Base-by-base conservation (phyloP, 1,284 basidiomycete species). In the Fomitiporia mediterranea region DNA sequence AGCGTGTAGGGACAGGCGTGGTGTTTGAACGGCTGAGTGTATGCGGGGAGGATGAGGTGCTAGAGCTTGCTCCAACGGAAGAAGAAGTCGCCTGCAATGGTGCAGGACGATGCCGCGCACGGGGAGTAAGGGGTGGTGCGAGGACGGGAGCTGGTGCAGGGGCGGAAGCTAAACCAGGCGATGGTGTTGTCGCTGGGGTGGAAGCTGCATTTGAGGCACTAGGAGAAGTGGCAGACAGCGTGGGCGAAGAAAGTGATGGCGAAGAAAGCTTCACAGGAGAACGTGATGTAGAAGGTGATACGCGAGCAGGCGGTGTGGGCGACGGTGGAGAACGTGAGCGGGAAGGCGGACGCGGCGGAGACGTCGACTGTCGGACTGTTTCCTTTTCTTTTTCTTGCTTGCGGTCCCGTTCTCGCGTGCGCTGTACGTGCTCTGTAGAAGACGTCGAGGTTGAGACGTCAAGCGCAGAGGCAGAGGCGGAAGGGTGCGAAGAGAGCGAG, bases 201-300 rank as follows among this genome's bases (percentile, higher is more conserved):
- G 52, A 40, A 28, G 47, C 32, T 38, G 53, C 28, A 28, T 35
- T 30, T 32, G 57, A n/a, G 25, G 43, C 25, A 8, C 51, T n/a
- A 15, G 44, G 52, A 21, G 38, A 42, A n/a, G 43, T 32, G 32
- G 51, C 8, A 4, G 51, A 15, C n/a, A n/a, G n/a, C 23, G 51
- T 2, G 19, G 52, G 52, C 30, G 55, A 46, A 32, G 57, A 55
- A n/a, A 55, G 53, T 11, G 57, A 59, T n/a, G 57, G 56, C 9
- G 56, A 46, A 2, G 56, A 58, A 11, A 58, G 44, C 7, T 42
- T 44, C 2, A 43, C 30, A 6, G 51, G 51, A n/a, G 56, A 53
- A 23, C 39, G 39, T 19, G 56, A 48, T 1, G 30, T 19, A 11
- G 51, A 17, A 15, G 49, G 34, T 9, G 43, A 44, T 13, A 30